These are phyloP conservation scores for Zoysia japonica DNA, from an alignment of 176 grass and related monocot genomes.

Conservation along the genomic window DNA sequence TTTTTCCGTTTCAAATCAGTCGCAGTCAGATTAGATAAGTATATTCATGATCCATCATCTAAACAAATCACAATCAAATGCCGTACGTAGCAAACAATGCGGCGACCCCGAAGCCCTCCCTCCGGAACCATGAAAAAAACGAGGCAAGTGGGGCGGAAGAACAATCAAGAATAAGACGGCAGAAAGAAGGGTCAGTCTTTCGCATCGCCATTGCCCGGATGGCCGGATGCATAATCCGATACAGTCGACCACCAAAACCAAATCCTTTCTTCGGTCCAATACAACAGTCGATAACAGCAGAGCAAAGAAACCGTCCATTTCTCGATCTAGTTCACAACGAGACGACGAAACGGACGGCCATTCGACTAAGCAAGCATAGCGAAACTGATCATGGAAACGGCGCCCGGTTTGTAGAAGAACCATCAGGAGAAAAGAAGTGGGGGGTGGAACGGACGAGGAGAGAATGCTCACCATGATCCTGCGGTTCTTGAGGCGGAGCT, in stretches of 20 bases:
- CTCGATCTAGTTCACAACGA: not conserved
- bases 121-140: not conserved
- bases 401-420: not conserved
- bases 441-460: too few relatives aligned
- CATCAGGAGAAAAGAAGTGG: too few relatives aligned
- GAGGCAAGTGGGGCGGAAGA: not conserved
- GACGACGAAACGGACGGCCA: not conserved
- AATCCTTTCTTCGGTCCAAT: not conserved
- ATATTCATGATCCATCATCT: not conserved
- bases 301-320: slow-evolving; percentile 5
- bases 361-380: not conserved
- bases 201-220: slow-evolving; percentile 25
- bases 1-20: not conserved
- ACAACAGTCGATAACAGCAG: slow-evolving; percentile 12
- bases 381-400: not conserved
- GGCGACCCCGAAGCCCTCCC: slow-evolving; percentile 3
- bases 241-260: not conserved
- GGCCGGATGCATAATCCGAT: too few relatives aligned
- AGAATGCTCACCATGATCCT: slow-evolving; percentile 60
- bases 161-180: not conserved
- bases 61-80: slow-evolving; percentile 6
- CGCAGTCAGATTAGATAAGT: not conserved
- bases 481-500: slow-evolving; percentile 72
- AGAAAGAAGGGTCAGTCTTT: not conserved
- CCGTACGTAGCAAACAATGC: not conserved